Evolutionary conservation across 805 yeast genomes (phyloP), one percentile per base, ranked within the genome.

Genomic region (Sungouiella blattae): DNA sequence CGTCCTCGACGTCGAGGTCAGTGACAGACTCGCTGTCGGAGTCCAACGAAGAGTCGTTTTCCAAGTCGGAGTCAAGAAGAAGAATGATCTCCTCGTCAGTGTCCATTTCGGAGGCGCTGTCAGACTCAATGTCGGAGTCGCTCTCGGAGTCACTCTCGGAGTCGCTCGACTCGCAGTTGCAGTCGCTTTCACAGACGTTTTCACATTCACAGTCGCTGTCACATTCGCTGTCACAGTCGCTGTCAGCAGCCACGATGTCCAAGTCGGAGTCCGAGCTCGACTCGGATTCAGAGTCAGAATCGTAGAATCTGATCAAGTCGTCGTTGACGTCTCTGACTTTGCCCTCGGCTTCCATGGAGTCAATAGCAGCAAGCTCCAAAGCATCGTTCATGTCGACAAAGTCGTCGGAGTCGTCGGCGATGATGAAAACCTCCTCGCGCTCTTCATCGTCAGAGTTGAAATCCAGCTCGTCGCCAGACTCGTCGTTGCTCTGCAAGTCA

Each of bases 321-420:
- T 55, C 49, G 39, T 53, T 52, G 32, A 54, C 50, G 36, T 51
- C 39, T 35, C 40, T 40, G 16, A 52, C 46, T 20, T 34, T 40
- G 16, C 53, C 58, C 31, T 60, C 63, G 17, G 47, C 45, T 34
- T 62, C 58, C 43, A 65, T 60, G 36, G 52, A 51, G 25, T 41
- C 50, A 30, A 57, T 44, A 5, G 66, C 67, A 32, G 60, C 60
- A 27, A 56, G 55, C 41, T 59, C 64, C 31, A 65, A 53, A 33
- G 58, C 66, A 21, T 65, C 69, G 41, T 62, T 62, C 47, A 61
- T 41, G 52, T 65, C 71, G 18, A 62, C 50, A 13, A 60, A 44
- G 32, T 64, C 69, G 28, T 52, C 50, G 26, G 50, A 49, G 33
- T 62, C 66, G 39, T 56, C 57, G 4, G 43, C 42, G n/a, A 45